Percentiles rank a stretch among this genome's conserved stretches.
Conservation (phyloP, 139 green algal species). For the Prasinococcaceae sp. region DNA sequence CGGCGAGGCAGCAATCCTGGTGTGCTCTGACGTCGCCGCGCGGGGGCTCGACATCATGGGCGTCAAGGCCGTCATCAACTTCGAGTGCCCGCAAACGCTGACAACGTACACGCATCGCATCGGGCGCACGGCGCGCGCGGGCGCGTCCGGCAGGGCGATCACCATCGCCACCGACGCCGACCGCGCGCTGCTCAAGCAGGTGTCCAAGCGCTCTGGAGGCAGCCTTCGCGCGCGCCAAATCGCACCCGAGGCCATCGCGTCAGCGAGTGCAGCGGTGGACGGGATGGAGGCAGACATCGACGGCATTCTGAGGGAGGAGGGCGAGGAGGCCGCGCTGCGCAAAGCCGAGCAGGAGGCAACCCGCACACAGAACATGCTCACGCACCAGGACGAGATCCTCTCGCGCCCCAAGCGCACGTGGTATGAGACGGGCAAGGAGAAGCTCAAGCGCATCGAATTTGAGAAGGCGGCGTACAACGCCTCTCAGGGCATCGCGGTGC, state of each 20-base stretch:
- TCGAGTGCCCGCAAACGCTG: constrained; percentile 54
- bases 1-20: constrained; percentile 48
- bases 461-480: constrained; percentile 17
- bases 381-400: constrained; percentile 83
- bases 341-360: constrained; percentile 89
- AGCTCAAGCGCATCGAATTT: constrained; percentile 28
- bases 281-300: constrained; percentile 40
- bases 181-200: constrained; percentile 65
- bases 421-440: constrained; percentile 73
- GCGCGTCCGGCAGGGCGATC: constrained; percentile 55
- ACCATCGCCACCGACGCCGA: constrained; percentile 74
- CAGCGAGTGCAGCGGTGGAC: constrained; percentile 52
- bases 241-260: constrained; percentile 28
- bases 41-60: constrained; percentile 89
- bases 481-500: no score
- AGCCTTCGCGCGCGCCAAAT: constrained; percentile 54
- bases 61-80: constrained; percentile 84
- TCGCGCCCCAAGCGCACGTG: constrained; percentile 72
- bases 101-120: constrained; percentile 71
- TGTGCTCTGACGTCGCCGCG: constrained; percentile 79
- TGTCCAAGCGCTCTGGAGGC: constrained; percentile 46
- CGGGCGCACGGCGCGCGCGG: constrained; percentile 82
- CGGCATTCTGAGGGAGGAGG: constrained; percentile 24
- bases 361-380: constrained; percentile 69
- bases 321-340: constrained; percentile 21